Evolutionary conservation across 768 basidiomycete genomes (phyloP), one percentile per base, ranked within the genome.

Genomic region (Naganishia vishniacii): DNA sequence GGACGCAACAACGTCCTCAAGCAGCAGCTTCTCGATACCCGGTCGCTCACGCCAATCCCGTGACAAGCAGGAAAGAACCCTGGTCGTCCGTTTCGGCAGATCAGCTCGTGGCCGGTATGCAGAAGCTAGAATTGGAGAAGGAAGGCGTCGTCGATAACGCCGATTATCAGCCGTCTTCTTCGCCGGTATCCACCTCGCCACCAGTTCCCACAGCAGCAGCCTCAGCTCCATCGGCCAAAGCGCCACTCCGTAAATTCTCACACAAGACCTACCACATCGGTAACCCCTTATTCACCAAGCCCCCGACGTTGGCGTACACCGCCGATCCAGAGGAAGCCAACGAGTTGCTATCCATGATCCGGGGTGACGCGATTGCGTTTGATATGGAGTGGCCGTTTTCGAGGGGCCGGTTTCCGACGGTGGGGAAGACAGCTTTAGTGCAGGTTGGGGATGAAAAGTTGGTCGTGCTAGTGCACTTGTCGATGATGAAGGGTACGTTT

Each of bases 311-410:
- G 16, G 74, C 63, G 9, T 77, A 75, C 62, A 77, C 75, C 7
- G 47, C 65, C 0, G 62, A 63, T 23, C 26, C 64, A 0, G 42
- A 65, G 8, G 75, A 75, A 51, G 71, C 74, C 3, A 65, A 75
- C 46, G 72, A 71, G 37, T 67, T 77, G 7, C 31, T 77, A 1
- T n/a, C 48, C 0, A 67, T 70, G 47, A 53, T 77, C 26, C 48
- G 58, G 28, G 74, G 74, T 1, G 47, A 61, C 7, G 65, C 73
- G 9, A 23, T 75, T 6, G 75, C 73, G 0, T 72, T 77, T 61
- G 75, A 77, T 51, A 64, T 77, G 31, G 75, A 77, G 65, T 77
- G 74, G 75, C 74, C 75, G 67, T 32, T 63, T 20, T 15, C 26
- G 13, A 48, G 13, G 47, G 26, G 29, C 15, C n/a, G 47, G 47